Base-by-base conservation (phyloP, 805 yeast genomes). In the Saccharomycopsis sp. region DNA sequence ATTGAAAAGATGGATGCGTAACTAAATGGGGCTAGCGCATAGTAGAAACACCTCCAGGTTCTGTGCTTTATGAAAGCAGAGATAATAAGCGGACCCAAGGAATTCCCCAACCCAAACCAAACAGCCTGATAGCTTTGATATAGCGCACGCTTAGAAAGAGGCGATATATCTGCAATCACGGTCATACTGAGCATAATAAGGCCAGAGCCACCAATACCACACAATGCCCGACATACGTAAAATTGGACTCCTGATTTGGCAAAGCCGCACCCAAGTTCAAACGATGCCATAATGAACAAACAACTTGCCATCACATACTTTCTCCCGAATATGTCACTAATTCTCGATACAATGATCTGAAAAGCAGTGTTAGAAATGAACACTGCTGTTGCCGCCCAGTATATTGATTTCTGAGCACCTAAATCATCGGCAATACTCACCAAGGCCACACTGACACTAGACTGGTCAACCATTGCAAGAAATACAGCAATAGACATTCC, bases 321-420 rank as follows among this genome's bases (percentile, higher is more conserved):
- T 51, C 85, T 66, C 8, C 82, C 82, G 63, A 80, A 80, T 14
- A 82, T 80, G 64, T 81, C 85, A 2, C 82, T 73, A 15, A 81
- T 64, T 51, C 85, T 70, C 1, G 85, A 85, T 55, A 77, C 75
- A 16, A 80, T 65, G 3, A 80, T 78, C 66, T 78, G 83, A 61
- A 80, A 79, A 3, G 75, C 73, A 52, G 81, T 73, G 55, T 77
- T 79, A 5, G 82, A 79, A 56, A 81, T 74, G 24, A 80, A 66
- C 3, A 76, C 66, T 2, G 84, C 74, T 0, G 85, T 79, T 47
- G 83, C 84, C 0, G 83, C 84, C 86, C 86, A 81, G 52, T 80
- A 75, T 50, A 81, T 79, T 1, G 82, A 75, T 18, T 69, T 69
- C 48, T 73, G 70, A 1, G 82, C 80, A 52, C 78, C 57, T 51